Conservation (phyloP, 78 protist species). For the Speleostelium caveatum region DNA sequence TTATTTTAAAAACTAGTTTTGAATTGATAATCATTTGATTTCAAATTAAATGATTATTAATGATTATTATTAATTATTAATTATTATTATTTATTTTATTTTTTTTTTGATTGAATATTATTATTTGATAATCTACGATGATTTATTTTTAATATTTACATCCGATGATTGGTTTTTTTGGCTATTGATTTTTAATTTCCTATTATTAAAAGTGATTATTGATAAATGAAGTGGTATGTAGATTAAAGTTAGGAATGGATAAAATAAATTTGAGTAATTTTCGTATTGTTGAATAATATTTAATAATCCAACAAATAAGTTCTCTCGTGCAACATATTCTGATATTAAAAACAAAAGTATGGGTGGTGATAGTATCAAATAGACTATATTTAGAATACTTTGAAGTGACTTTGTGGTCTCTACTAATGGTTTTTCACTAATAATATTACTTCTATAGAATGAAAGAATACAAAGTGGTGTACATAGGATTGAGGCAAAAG, state of each 20-base stretch:
- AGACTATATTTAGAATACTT: neutral
- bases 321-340: neutral
- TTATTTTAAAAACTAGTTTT: too few species aligned
- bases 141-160: too few species aligned
- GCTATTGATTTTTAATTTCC: neutral
- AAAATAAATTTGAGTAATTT: constrained; percentile 25
- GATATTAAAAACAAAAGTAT: neutral
- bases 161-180: too few species aligned
- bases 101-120: too few species aligned
- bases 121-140: too few species aligned
- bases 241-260: constrained; percentile 50
- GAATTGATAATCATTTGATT: too few species aligned
- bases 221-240: constrained; percentile 58
- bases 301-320: constrained; percentile 4
- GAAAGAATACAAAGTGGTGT: constrained; percentile 58
- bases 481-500: constrained; percentile 44
- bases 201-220: constrained; percentile 14
- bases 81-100: too few species aligned
- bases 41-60: too few species aligned
- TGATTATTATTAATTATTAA: too few species aligned
- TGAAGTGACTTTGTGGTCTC: neutral
- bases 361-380: constrained; percentile 44
- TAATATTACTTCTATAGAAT: neutral
- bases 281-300: constrained; percentile 44
- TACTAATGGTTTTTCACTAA: neutral